phyloP scores from a whole-genome alignment of 352 stramenopile species.

The Globisporangium barbulae region DNA sequence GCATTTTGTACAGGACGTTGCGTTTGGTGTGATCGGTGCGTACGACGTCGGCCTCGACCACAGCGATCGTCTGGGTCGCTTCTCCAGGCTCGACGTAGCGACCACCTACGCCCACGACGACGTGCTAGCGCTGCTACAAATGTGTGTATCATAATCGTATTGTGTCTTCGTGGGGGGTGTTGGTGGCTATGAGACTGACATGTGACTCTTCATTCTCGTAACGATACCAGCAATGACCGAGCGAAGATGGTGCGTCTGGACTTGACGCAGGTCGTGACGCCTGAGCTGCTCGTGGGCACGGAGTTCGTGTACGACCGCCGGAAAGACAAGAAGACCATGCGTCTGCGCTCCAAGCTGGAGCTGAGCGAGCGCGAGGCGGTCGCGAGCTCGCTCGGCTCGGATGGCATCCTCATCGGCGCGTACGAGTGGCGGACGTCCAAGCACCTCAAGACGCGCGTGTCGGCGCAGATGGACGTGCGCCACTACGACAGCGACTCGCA shows the following conservation, averaged over 20 bases:
- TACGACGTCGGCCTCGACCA: conserved; percentile 81
- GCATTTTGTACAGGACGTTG: conserved; percentile 23
- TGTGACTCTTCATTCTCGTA: background rate
- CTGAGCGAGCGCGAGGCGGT: conserved; percentile 46
- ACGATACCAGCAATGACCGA: conserved; percentile 51
- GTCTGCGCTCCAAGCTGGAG: conserved; percentile 50
- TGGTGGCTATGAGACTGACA: background rate
- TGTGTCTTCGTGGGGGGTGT: too few relatives aligned
- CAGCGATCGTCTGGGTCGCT: conserved; percentile 60
- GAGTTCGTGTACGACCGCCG: conserved; percentile 59
- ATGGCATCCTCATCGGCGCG: conserved; percentile 69
- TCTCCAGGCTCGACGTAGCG: conserved; percentile 59
- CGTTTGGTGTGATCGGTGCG: conserved; percentile 47
- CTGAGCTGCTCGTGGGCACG: conserved; percentile 59
- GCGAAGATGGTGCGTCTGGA: conserved; percentile 55
- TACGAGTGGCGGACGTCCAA: conserved; percentile 76
- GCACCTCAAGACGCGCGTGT: conserved; percentile 71
- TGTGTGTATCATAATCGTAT: conserved; percentile 35
- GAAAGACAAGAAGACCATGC: conserved; percentile 67
- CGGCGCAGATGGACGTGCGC: conserved; percentile 76
- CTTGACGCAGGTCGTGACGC: conserved; percentile 53
- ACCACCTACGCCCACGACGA: conserved; percentile 66
- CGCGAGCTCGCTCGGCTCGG: conserved; percentile 62
- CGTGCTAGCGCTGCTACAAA: conserved; percentile 60
- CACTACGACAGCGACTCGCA: conserved; percentile 85